phyloP scores from a whole-genome alignment of 2,329 filamentous ascomycete genomes.

The Chrysoporthe austroafricana region DNA sequence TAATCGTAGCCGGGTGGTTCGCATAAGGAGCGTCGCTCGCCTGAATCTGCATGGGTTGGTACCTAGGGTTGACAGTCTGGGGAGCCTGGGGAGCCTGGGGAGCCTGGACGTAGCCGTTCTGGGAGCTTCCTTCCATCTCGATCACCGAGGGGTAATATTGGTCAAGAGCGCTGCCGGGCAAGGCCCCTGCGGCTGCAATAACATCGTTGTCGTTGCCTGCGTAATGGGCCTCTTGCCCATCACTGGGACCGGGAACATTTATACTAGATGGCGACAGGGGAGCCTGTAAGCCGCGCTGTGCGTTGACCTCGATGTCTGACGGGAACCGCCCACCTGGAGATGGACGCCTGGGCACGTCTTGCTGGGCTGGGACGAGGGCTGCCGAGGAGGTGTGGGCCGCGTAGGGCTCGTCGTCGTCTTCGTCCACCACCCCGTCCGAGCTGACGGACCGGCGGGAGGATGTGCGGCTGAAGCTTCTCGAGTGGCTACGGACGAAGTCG shows the following conservation, averaged over 20 bases:
- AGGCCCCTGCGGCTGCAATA: constrained; percentile 60
- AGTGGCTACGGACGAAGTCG: constrained; percentile 83
- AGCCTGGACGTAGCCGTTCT: constrained; percentile 4
- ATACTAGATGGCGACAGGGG: constrained; percentile 81
- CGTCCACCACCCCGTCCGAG: constrained; percentile 78
- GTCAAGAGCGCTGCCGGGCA: constrained; percentile 51
- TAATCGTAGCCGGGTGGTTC: constrained; percentile 19
- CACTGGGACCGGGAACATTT: constrained; percentile 63
- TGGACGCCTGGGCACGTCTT: constrained; percentile 67
- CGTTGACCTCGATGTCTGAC: constrained; percentile 85
- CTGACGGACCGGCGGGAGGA: constrained; percentile 63
- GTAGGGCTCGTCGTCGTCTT: constrained; percentile 71
- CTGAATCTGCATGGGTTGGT: constrained; percentile 42
- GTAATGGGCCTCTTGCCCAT: constrained; percentile 43
- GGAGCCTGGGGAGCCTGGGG: background rate
- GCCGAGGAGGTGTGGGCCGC: constrained; percentile 61
- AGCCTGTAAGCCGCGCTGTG: constrained; percentile 76
- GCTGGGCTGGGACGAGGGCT: constrained; percentile 45
- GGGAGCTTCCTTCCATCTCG: constrained; percentile 24
- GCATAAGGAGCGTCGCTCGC: constrained; percentile 14
- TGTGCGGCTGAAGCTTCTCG: constrained; percentile 73
- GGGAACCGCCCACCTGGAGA: constrained; percentile 96
- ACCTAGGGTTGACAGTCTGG: constrained; percentile 45
- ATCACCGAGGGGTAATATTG: constrained; percentile 37
- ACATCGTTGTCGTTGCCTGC: constrained; percentile 57